Evolutionary conservation across 192 early-diverging fungal genomes (phyloP), one percentile per base, ranked within the genome.

Genomic region (Allomyces macrogynus): DNA sequence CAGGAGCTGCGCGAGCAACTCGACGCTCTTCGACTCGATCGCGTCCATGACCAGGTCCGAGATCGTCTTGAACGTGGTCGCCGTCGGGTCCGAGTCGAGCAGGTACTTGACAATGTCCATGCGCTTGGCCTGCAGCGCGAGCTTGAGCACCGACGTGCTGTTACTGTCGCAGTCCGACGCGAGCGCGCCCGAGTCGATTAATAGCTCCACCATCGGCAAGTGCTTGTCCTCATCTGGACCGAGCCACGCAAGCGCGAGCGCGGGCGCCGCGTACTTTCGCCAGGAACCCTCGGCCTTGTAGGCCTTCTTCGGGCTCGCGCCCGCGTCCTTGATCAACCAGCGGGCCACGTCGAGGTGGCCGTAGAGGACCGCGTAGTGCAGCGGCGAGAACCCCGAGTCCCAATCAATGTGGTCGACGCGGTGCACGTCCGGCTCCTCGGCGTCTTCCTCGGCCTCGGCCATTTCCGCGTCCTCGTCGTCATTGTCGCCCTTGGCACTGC

Each of bases 321-420:
- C 75, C 11, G 71, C 77, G 7, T 79, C 72, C 22, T 82, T 83
- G 1, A 86, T 65, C 42, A 88, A 70, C 60, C 74, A 75, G 26
- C 72, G 67, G 10, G 85, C 78, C 22, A 86, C 68, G 0, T 76
- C 76, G 20, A 76, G 65, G 42, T 85, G 80, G 0, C 84, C 84
- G 20, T 82, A 74, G 2, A 78, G 74, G 27, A 80, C 78, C 14
- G 84, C 81, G 62, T 77, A 81, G 61, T 85, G 84, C 10, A 85
- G 74, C 1, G 80, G 74, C 22, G 82, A 78, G 65, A 82, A 72
- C 24, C 81, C 81, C 4, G 81, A 82, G 25, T 77, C 67, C 20
- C 73, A 67, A 32, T 78, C 76, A 27, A 73, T 65, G 20, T 78
- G 74, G 60, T 81, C 76, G 63, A 78, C 73, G 7, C 71, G 70